phyloP scores from a whole-genome alignment of 106 monocot genomes.

The Vanilla planifolia region DNA sequence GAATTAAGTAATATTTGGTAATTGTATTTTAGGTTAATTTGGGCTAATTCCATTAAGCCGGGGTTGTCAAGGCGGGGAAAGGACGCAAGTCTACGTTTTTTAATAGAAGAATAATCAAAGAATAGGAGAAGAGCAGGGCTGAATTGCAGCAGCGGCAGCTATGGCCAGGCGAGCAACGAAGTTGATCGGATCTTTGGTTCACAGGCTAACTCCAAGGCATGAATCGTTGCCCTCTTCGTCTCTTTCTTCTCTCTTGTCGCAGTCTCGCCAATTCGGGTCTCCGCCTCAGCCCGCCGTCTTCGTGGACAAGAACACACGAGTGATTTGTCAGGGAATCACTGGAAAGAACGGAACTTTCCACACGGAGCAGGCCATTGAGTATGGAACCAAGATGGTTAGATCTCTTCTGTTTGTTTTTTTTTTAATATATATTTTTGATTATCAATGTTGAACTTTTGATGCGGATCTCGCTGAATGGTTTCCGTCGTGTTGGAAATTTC shows the following conservation, averaged over 20 bases:
- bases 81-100: too few relatives aligned
- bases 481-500: too few relatives aligned
- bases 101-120: too few relatives aligned
- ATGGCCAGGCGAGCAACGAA: conserved; percentile 54
- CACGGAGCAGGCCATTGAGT: conserved; percentile 99
- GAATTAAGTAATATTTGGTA: too few relatives aligned
- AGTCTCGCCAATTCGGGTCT: conserved; percentile 54
- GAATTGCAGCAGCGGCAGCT: conserved; percentile 5
- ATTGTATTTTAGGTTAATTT: too few relatives aligned
- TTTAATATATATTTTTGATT: too few relatives aligned
- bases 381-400: conserved; percentile 91
- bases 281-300: conserved; percentile 87
- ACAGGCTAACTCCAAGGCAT: conserved; percentile 6
- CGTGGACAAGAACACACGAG: conserved; percentile 92
- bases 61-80: too few relatives aligned
- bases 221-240: neutral
- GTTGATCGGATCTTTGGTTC: conserved; percentile 35
- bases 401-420: neutral
- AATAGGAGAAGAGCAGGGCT: too few relatives aligned
- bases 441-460: too few relatives aligned
- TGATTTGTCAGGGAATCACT: conserved; percentile 98
- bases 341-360: conserved; percentile 99
- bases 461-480: too few relatives aligned
- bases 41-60: too few relatives aligned
- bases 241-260: neutral